phyloP scores from a whole-genome alignment of 2,329 filamentous ascomycete species.

The Calonectria hongkongensis region DNA sequence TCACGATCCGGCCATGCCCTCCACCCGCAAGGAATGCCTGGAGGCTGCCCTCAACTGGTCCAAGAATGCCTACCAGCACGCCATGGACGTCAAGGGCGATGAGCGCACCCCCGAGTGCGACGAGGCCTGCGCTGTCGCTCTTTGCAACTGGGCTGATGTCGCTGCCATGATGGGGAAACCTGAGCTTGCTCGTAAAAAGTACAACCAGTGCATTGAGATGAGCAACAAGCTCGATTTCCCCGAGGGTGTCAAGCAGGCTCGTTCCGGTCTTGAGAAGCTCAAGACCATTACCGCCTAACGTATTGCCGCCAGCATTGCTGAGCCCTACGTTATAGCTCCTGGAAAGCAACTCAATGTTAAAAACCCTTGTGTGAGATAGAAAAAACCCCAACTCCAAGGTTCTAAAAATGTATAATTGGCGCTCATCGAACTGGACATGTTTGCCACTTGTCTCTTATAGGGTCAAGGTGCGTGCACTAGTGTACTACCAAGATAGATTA shows the following conservation, averaged over 20 bases:
- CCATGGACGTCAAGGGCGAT: constrained; percentile 78
- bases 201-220: constrained; percentile 80
- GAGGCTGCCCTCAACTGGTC: constrained; percentile 87
- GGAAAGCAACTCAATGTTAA: no score
- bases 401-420: background rate
- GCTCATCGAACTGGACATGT: background rate
- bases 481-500: constrained; percentile 15
- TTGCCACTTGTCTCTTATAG: background rate
- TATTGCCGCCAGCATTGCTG: background rate
- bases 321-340: background rate
- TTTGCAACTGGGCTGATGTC: constrained; percentile 91
- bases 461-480: background rate
- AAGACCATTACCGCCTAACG: constrained; percentile 38
- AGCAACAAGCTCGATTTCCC: constrained; percentile 72
- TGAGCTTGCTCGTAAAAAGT: constrained; percentile 79
- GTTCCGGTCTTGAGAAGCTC: constrained; percentile 67
- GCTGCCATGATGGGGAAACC: constrained; percentile 82
- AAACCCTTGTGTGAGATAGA: no score
- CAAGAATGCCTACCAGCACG: constrained; percentile 82
- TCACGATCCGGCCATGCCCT: constrained; percentile 57
- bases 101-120: constrained; percentile 87
- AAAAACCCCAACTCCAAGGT: background rate
- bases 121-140: constrained; percentile 85
- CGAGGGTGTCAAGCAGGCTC: constrained; percentile 71
- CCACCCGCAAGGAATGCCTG: constrained; percentile 77